Conservation (phyloP, 2,329 filamentous ascomycete genomes). For the Berkeleyomyces basicola region DNA sequence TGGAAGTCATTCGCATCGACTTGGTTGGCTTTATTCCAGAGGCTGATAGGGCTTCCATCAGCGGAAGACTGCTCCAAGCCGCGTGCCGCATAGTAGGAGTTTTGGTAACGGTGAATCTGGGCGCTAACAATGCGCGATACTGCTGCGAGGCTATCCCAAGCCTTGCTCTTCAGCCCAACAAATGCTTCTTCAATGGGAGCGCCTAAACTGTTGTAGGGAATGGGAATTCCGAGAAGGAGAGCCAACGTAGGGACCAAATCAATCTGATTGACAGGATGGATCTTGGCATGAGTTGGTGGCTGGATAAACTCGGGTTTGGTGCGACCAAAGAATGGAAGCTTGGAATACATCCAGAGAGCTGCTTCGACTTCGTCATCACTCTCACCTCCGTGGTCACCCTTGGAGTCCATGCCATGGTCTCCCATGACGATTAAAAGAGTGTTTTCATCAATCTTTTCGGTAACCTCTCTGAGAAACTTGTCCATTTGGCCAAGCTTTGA, state of each 20-base stretch:
- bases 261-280: slow-evolving; percentile 65
- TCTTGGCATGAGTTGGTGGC: slow-evolving; percentile 57
- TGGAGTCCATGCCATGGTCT: slow-evolving; percentile 96
- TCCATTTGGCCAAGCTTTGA: slow-evolving; percentile 90
- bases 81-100: slow-evolving; percentile 59
- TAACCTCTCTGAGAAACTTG: slow-evolving; percentile 53
- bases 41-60: slow-evolving; percentile 21
- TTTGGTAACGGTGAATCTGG: slow-evolving; percentile 79
- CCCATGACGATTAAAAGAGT: slow-evolving; percentile 92
- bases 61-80: slow-evolving; percentile 46
- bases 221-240: slow-evolving; percentile 73
- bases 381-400: slow-evolving; percentile 96
- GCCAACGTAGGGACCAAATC: slow-evolving; percentile 88
- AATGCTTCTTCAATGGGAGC: slow-evolving; percentile 91
- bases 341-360: slow-evolving; percentile 97
- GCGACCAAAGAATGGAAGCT: slow-evolving; percentile 67
- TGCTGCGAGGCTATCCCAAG: slow-evolving; percentile 60
- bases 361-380: slow-evolving; percentile 92
- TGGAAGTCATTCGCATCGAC: slow-evolving; percentile 24
- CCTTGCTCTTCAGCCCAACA: slow-evolving; percentile 46
- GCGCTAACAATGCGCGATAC: slow-evolving; percentile 65
- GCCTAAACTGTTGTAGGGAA: slow-evolving; percentile 92
- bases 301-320: slow-evolving; percentile 40
- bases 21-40: slow-evolving; percentile 33
- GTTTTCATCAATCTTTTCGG: slow-evolving; percentile 57